Conservation (phyloP, 2,329 filamentous ascomycete species). For the Fusarium incarnatum region DNA sequence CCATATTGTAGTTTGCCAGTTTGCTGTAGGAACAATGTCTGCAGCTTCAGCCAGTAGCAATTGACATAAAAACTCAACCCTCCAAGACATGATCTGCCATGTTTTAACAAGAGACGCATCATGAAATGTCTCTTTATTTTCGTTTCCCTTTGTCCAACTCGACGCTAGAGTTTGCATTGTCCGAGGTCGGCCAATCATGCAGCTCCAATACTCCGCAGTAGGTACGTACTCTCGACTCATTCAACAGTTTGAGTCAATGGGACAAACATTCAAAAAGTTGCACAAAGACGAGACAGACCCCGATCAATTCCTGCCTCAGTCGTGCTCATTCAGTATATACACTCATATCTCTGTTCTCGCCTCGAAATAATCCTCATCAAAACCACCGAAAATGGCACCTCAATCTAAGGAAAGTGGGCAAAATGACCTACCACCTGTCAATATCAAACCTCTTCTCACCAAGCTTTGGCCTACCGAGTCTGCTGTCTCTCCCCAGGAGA, state of each 20-base stretch:
- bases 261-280: conserved; percentile 31
- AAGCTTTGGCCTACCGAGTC: conserved; percentile 73
- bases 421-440: conserved; percentile 53
- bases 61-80: background rate
- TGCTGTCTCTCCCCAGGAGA: conserved; percentile 78
- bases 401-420: conserved; percentile 44
- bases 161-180: conserved; percentile 28
- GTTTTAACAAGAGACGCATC: background rate
- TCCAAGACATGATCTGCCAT: background rate
- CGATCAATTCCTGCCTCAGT: conserved; percentile 12
- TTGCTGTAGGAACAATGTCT: background rate
- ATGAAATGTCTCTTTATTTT: conserved; percentile 28
- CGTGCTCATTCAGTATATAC: background rate
- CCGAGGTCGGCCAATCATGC: conserved; percentile 42
- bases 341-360: background rate
- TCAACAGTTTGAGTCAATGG: conserved; percentile 43
- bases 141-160: background rate
- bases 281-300: conserved; percentile 20
- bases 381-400: conserved; percentile 47
- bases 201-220: conserved; percentile 34
- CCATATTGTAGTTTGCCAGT: background rate
- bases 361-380: background rate
- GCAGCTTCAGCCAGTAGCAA: background rate
- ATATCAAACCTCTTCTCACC: conserved; percentile 79
- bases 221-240: conserved; percentile 36